These are phyloP conservation scores for Blumeria graminis DNA, from an alignment of 2,329 filamentous ascomycete species.

Conservation along the genomic window DNA sequence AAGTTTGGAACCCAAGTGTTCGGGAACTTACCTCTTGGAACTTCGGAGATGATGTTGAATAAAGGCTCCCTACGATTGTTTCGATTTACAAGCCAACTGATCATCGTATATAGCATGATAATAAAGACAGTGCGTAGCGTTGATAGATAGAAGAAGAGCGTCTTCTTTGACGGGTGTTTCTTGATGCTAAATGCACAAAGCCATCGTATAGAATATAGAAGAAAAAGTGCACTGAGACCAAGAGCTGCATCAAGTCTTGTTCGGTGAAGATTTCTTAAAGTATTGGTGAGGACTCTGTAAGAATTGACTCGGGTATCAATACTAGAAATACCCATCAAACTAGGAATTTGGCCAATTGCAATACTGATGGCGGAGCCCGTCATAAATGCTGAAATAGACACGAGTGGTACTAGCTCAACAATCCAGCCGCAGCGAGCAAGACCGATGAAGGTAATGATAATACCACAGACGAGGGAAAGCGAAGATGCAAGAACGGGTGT, in stretches of 20 bases:
- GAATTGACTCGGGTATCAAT: constrained; percentile 48
- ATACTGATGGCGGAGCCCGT: constrained; percentile 88
- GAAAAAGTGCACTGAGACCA: constrained; percentile 55
- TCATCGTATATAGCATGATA: constrained; percentile 74
- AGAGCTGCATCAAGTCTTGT: constrained; percentile 62
- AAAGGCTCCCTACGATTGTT: constrained; percentile 34
- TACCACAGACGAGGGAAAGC: constrained; percentile 53
- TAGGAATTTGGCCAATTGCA: constrained; percentile 56
- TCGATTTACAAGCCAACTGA: constrained; percentile 68
- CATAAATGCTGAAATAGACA: constrained; percentile 87
- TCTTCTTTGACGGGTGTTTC: constrained; percentile 42
- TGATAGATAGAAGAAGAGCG: constrained; percentile 69
- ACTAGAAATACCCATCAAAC: constrained; percentile 54
- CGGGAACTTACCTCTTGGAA: constrained; percentile 43
- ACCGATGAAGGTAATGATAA: constrained; percentile 56
- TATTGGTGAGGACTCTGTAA: constrained; percentile 66
- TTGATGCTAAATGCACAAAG: constrained; percentile 40
- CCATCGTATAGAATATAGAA: constrained; percentile 55
- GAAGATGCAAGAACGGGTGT: constrained; percentile 51
- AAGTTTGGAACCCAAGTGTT: no score
- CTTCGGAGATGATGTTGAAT: constrained; percentile 50
- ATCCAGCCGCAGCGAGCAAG: constrained; percentile 66
- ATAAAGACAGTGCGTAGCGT: constrained; percentile 81
- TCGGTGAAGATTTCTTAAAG: constrained; percentile 42
- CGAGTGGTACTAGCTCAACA: constrained; percentile 76